Conservation (phyloP, 176 grass and related monocot species). For the Rhipidocladum racemiflorum region DNA sequence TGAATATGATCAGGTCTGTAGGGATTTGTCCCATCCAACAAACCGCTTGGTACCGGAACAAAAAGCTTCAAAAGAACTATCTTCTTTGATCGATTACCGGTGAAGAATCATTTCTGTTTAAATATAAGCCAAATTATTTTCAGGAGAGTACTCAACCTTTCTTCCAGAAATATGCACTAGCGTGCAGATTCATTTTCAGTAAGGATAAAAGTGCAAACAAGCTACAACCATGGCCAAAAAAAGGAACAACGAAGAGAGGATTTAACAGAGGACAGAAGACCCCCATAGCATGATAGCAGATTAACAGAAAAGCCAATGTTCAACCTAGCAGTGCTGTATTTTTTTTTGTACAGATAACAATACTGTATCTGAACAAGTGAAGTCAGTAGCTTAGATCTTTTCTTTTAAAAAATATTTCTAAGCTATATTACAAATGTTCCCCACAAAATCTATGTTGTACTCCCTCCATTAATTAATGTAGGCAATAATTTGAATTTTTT, state of each 20-base stretch:
- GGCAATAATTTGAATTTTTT: too few species aligned
- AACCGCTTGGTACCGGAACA: background rate
- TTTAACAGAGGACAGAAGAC: background rate
- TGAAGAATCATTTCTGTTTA: background rate
- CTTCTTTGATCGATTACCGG: background rate
- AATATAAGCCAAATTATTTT: background rate
- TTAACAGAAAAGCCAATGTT: background rate
- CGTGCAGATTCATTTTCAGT: background rate
- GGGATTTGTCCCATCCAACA: background rate
- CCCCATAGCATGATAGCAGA: background rate
- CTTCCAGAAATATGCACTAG: background rate
- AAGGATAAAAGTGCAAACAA: background rate
- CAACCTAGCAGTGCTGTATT: too few species aligned
- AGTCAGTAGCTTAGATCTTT: too few species aligned
- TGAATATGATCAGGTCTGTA: background rate
- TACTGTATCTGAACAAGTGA: too few species aligned
- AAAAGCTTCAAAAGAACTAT: background rate
- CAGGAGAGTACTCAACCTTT: background rate
- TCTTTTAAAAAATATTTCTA: too few species aligned
- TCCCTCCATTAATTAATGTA: too few species aligned
- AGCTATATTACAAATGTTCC: too few species aligned
- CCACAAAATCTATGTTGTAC: too few species aligned
- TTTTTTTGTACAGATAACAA: too few species aligned
- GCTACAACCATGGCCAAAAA: background rate
- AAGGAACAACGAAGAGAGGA: background rate